phyloP scores from a whole-genome alignment of 2,329 filamentous ascomycete species.

The Aphanoascus verrucosus region DNA sequence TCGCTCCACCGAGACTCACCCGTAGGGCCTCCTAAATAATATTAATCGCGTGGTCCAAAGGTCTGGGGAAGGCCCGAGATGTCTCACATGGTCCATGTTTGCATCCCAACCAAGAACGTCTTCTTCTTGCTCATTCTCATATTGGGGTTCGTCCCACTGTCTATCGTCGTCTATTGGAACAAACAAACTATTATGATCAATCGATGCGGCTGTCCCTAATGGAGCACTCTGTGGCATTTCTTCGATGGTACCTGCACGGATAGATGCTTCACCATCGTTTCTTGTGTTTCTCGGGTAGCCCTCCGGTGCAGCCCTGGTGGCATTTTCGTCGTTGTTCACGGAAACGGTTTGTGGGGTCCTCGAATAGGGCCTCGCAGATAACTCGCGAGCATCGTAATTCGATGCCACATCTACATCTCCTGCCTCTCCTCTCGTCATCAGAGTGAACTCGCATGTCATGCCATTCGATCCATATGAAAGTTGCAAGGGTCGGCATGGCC shows the following conservation, averaged over 20 bases:
- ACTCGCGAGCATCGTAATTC: slow-evolving; percentile 29
- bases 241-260: background rate
- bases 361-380: slow-evolving; percentile 33
- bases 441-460: slow-evolving; percentile 49
- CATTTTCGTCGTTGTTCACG: slow-evolving; percentile 14
- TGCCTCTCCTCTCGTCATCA: slow-evolving; percentile 54
- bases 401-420: slow-evolving; percentile 30
- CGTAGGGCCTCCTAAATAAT: slow-evolving; percentile 24
- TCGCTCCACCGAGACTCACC: slow-evolving; percentile 20
- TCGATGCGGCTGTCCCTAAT: slow-evolving; percentile 31
- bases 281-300: slow-evolving; percentile 8
- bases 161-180: slow-evolving; percentile 49
- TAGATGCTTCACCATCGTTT: slow-evolving; percentile 17
- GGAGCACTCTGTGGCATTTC: slow-evolving; percentile 6
- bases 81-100: slow-evolving; percentile 40
- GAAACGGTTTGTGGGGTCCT: slow-evolving; percentile 18
- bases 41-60: background rate
- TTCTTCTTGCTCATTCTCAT: slow-evolving; percentile 41
- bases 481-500: slow-evolving; percentile 50
- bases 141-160: slow-evolving; percentile 50
- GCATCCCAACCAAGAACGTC: slow-evolving; percentile 55
- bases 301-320: background rate
- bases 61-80: background rate
- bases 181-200: slow-evolving; percentile 49
- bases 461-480: slow-evolving; percentile 49